Conservation (phyloP, 768 basidiomycete genomes). For the Lactarius evosmus region DNA sequence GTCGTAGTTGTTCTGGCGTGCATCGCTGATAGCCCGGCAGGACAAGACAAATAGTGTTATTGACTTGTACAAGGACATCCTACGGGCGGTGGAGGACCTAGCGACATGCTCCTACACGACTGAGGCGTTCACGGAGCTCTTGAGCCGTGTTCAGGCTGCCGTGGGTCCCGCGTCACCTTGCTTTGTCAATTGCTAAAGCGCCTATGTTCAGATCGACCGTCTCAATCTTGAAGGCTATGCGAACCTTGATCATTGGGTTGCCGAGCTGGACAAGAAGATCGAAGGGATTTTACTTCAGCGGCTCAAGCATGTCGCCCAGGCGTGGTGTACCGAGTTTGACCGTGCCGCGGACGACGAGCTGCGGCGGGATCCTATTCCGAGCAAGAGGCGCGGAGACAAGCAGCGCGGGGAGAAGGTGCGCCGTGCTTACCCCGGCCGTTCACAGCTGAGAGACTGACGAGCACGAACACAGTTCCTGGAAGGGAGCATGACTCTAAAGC, state of each 20-base stretch:
- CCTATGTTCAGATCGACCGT: conserved; percentile 67
- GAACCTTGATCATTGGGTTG: conserved; percentile 61
- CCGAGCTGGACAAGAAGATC: conserved; percentile 63
- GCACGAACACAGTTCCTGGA: conserved; percentile 54
- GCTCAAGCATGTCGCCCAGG: conserved; percentile 70
- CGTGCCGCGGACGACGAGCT: conserved; percentile 63
- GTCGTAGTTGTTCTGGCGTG: neutral
- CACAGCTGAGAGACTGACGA: neutral
- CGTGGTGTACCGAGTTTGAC: conserved; percentile 89
- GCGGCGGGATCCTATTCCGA: conserved; percentile 49
- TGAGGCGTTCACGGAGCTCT: conserved; percentile 76
- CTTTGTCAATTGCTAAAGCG: conserved; percentile 3
- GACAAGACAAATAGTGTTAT: conserved; percentile 96
- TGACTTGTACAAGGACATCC: conserved; percentile 84
- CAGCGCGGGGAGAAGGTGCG: conserved; percentile 72
- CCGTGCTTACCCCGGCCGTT: neutral
- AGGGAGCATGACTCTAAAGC: conserved; percentile 71
- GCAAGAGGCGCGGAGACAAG: conserved; percentile 70
- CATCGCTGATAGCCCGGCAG: conserved; percentile 35
- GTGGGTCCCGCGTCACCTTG: conserved; percentile 43
- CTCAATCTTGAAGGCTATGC: conserved; percentile 94
- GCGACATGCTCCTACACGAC: conserved; percentile 79
- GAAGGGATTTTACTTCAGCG: conserved; percentile 76
- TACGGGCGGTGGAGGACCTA: conserved; percentile 82
- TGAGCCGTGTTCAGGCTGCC: conserved; percentile 79